These are phyloP conservation scores for Nakataea oryzae DNA, from an alignment of 2,329 filamentous ascomycete species.

Conservation along the genomic window DNA sequence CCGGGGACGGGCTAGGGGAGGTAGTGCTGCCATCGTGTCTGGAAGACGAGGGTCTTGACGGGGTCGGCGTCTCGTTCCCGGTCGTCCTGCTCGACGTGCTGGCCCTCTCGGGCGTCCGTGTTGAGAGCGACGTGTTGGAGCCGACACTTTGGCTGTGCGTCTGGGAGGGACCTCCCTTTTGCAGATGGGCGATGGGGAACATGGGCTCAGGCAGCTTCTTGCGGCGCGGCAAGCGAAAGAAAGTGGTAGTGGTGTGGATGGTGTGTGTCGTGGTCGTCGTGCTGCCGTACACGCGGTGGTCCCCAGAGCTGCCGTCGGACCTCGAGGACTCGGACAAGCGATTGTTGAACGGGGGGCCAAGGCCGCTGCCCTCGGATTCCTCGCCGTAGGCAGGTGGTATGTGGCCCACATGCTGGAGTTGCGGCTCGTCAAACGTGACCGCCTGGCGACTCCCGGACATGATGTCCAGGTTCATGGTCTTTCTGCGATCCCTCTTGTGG, in stretches of 20 bases:
- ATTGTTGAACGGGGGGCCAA: conserved; percentile 49
- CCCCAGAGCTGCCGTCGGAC: conserved; percentile 73
- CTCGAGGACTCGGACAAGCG: conserved; percentile 78
- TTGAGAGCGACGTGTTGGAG: conserved; percentile 34
- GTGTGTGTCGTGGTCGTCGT: conserved; percentile 54
- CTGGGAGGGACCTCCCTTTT: conserved; percentile 31
- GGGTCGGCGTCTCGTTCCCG: conserved; percentile 19
- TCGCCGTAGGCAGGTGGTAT: conserved; percentile 46
- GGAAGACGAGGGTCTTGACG: conserved; percentile 16
- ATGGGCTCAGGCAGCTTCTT: conserved; percentile 65
- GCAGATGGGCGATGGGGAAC: conserved; percentile 80
- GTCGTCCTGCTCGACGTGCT: conserved; percentile 6
- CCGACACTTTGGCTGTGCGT: conserved; percentile 16
- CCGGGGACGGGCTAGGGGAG: conserved; percentile 23
- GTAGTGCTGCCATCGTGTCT: conserved; percentile 13
- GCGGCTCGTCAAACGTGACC: conserved; percentile 53
- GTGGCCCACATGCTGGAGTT: conserved; percentile 27
- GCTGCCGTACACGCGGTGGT: conserved; percentile 48
- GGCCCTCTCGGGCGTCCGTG: conserved; percentile 19
- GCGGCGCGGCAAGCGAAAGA: conserved; percentile 72
- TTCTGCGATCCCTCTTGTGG: conserved; percentile 29
- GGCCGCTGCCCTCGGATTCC: conserved; percentile 40
- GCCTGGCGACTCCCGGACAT: conserved; percentile 28
- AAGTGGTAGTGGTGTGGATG: conserved; percentile 53
- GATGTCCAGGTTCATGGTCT: conserved; percentile 22